Conservation (phyloP, 768 basidiomycete species). For the Phanerodontia chrysosporium region DNA sequence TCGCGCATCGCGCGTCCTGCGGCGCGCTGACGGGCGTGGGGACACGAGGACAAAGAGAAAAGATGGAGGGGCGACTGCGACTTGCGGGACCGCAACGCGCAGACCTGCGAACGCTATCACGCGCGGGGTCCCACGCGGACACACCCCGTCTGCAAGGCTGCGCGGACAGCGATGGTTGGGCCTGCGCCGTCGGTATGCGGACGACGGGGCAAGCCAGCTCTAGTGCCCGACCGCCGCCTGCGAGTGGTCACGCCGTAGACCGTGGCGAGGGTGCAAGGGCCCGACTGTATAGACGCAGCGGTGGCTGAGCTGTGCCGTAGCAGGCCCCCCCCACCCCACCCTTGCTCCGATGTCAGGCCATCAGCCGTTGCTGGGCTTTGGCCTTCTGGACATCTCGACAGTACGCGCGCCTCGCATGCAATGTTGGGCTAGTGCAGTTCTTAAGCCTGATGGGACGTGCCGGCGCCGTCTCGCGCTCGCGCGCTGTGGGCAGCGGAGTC, state of each 20-base stretch:
- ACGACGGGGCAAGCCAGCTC: too few relatives aligned
- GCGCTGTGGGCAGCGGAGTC: too few relatives aligned
- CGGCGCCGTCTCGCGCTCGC: not conserved
- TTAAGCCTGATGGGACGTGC: not conserved
- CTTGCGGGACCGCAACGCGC: not conserved
- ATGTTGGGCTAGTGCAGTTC: not conserved
- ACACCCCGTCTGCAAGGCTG: not conserved
- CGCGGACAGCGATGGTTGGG: too few relatives aligned
- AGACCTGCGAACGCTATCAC: constrained; percentile 1
- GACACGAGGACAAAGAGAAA: not conserved
- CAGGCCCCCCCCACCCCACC: not conserved
- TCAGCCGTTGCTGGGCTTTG: not conserved
- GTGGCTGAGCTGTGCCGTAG: not conserved
- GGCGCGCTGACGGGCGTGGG: not conserved
- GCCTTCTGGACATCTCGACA: not conserved
- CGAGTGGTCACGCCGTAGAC: not conserved
- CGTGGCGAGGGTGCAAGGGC: not conserved
- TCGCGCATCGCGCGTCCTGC: too few relatives aligned
- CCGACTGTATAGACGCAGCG: not conserved
- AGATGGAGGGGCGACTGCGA: not conserved
- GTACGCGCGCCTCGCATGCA: not conserved
- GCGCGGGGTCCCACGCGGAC: not conserved
- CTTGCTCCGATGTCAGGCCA: not conserved
- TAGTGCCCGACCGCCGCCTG: too few relatives aligned
- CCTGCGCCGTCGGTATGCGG: too few relatives aligned